Evolutionary conservation across 2,329 filamentous ascomycete species (phyloP), one percentile per base, ranked within the genome.

Genomic region (Paramyrothecium sp.): DNA sequence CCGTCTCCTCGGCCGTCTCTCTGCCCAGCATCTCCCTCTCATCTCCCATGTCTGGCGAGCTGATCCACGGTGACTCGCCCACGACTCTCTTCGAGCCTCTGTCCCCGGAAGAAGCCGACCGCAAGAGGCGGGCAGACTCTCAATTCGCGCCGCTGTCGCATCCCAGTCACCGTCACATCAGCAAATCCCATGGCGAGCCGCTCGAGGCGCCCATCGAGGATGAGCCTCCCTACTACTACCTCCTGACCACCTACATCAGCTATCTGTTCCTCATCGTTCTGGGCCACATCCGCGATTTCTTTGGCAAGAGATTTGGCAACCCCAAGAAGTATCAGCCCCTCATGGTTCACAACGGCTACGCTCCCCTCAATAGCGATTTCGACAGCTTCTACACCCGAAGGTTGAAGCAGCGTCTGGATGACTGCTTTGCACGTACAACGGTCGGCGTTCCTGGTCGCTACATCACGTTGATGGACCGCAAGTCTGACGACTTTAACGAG

Each of bases 311-410:
- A 60, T 97, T 99, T 77, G 89, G 89, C 71, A 86, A 92, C 73
- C 86, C 90, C 71, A 89, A 92, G 68, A 72, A 82, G 58, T 98
- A 98, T 75, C 88, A 86, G 69, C 89, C 95, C 67, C 80, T 98
- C 68, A 90, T 90, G 71, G 84, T 89, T 41, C 84, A 86, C 63
- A 91, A 97, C 71, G 95, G 95, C 61, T 98, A 97, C 70, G 95
- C 94, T 12, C 92, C 95, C 2, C 82, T 99, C 63, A 98, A 97
- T 75, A 96, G 92, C 68, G 95, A 99, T 75, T 99, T 99, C 71
- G 95, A 99, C 80, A 98, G 94, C 75, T 99, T 99, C 75, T 99
- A 99, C 76, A 91, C 94, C 57, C 87, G 95, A 57, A 85, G 95
- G 60, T 76, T 99, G 70, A 98, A 99, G 81, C 85, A 92, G 79